These are phyloP conservation scores for Penicillium parvum DNA, from an alignment of 495 filamentous ascomycete species.

Conservation along the genomic window DNA sequence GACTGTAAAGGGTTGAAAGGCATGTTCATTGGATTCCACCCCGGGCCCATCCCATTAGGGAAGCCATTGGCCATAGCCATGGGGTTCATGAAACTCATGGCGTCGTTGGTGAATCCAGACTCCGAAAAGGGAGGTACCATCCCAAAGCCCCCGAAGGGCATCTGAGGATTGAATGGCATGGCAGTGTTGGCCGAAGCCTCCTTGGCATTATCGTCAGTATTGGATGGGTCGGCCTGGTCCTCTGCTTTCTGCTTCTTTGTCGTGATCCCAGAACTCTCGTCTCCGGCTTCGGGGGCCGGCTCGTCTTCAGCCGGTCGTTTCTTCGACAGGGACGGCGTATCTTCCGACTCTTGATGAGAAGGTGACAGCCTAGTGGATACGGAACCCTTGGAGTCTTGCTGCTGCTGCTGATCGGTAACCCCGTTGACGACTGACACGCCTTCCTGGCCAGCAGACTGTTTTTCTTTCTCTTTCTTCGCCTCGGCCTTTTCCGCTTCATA, in stretches of 20 bases:
- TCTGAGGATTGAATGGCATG: constrained; percentile 30
- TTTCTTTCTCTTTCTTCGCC: constrained; percentile 59
- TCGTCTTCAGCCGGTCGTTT: constrained; percentile 81
- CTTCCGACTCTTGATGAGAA: constrained; percentile 31
- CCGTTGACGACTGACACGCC: constrained; percentile 30
- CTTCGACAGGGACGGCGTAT: constrained; percentile 42
- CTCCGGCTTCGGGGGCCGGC: constrained; percentile 33
- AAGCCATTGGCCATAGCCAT: constrained; percentile 49
- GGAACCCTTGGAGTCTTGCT: constrained; percentile 7
- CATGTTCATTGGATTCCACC: constrained; percentile 51
- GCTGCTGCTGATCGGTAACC: constrained; percentile 13
- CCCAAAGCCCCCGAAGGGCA: constrained; percentile 30
- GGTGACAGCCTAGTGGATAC: constrained; percentile 25
- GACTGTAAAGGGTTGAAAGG: constrained; percentile 33
- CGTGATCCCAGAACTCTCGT: constrained; percentile 15
- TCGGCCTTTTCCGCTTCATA: constrained; percentile 69
- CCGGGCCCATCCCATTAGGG: constrained; percentile 36
- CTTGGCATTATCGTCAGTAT: constrained; percentile 2
- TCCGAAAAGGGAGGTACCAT: constrained; percentile 39
- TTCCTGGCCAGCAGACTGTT: constrained; percentile 33
- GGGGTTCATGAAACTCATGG: constrained; percentile 52
- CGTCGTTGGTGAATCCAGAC: constrained; percentile 36
- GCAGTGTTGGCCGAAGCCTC: constrained; percentile 12
- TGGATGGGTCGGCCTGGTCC: constrained; percentile 1
- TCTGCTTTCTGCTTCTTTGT: constrained; percentile 38